phyloP scores from a whole-genome alignment of 345 rosid species.

The Physaria fendleri region DNA sequence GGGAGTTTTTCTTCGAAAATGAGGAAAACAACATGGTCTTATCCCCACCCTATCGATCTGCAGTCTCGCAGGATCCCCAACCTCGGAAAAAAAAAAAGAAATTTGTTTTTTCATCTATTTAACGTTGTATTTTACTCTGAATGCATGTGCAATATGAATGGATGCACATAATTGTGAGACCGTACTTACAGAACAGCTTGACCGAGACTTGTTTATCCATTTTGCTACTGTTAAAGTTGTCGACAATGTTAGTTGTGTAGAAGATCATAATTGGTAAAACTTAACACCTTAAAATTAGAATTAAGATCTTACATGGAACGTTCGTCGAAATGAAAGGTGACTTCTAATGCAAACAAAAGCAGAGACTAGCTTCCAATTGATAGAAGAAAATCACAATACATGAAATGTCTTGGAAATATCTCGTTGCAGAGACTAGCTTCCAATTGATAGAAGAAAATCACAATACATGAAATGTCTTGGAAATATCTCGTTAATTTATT shows the following conservation, averaged over 20 bases:
- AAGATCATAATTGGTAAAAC: too few relatives aligned
- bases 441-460: slow-evolving; percentile 51
- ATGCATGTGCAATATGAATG: not conserved
- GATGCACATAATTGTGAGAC: not conserved
- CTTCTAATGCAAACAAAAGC: not conserved
- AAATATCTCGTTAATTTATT: slow-evolving; percentile 13
- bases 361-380: slow-evolving; percentile 54
- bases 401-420: slow-evolving; percentile 57
- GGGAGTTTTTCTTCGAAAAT: too few relatives aligned
- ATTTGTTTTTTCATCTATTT: too few relatives aligned
- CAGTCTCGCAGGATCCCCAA: too few relatives aligned
- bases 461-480: slow-evolving; percentile 55
- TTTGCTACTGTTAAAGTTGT: not conserved
- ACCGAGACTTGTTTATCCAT: too few relatives aligned
- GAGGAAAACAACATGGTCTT: too few relatives aligned
- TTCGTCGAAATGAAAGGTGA: not conserved
- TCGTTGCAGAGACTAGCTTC: slow-evolving; percentile 68
- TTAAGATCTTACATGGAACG: not conserved
- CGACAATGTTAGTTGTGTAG: not conserved
- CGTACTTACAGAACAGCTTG: too few relatives aligned
- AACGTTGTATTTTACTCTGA: not conserved
- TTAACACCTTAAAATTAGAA: not conserved
- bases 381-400: slow-evolving; percentile 46
- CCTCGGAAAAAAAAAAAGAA: too few relatives aligned
- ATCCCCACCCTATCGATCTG: too few relatives aligned